Evolutionary conservation across 345 rosid species (phyloP), one percentile per base, ranked within the genome.

Genomic region (Syzygium oleosum): DNA sequence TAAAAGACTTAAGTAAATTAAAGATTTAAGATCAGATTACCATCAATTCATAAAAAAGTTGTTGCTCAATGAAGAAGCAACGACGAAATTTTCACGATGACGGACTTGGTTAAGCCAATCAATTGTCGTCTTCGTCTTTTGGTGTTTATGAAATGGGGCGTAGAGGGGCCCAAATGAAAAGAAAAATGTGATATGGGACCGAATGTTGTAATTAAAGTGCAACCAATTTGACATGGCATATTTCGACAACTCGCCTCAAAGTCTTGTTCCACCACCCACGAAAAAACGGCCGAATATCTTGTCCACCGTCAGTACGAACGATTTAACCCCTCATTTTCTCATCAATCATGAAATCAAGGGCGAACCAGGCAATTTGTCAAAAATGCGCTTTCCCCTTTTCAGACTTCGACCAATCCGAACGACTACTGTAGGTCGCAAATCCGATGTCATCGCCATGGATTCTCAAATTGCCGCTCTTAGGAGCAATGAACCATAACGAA

Each of bases 281-380:
- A 43, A 17, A 29, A 65, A 29, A 8, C 0, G 3, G 5, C 4
- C 0, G 8, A 29, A 29, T 63, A 10, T 63, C n/a, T n/a, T 29
- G 5, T 52, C 54, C 19, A 6, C 54, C 54, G 1, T 52, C 54
- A 15, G 19, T 52, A 5, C 54, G 54, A 52, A 7, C 19, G 1
- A 52, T 15, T 52, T 17, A 15, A 15, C 7, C 19, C 54, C 54
- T 15, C 54, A 15, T 16, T 52, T 52, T 14, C 53, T 52, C 16
- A 14, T 52, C 53, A 52, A 14, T 52, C 53, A 52, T 5, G 17
- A 52, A 52, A 52, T 52, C 15, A 52, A 52, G 53, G 53, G 53
- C 5, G 6, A 52, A 14, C 6, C 6, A 52, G 17, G 17, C 53
- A 1, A 6, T 52, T 52, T 5, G 17, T 16, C 17, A 52, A 16